These are phyloP conservation scores for Colletotrichum sp. DNA, from an alignment of 2,329 filamentous ascomycete genomes.

Conservation along the genomic window DNA sequence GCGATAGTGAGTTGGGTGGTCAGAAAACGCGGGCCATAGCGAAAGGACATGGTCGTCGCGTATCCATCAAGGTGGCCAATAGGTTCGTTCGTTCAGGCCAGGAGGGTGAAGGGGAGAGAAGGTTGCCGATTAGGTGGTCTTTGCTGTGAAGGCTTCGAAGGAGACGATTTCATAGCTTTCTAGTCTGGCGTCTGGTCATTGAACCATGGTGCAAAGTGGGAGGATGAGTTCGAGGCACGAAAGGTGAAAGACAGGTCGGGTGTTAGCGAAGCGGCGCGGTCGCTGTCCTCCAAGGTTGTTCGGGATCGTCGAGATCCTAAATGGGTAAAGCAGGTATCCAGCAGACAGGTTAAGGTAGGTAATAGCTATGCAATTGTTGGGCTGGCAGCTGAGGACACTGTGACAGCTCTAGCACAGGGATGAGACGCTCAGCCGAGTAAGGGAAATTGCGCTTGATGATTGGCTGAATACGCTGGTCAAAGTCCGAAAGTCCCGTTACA, in stretches of 20 bases:
- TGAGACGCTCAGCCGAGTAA: not conserved
- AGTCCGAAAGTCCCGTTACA: not conserved
- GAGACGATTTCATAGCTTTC: not conserved
- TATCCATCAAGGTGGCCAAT: slow-evolving; percentile 19
- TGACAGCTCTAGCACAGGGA: slow-evolving; percentile 15
- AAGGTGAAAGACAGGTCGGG: not conserved
- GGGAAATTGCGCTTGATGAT: not conserved
- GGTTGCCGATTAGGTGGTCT: not conserved
- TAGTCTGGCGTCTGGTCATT: not conserved
- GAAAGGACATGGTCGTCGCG: slow-evolving; percentile 11
- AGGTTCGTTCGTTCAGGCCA: not conserved
- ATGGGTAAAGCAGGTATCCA: not conserved
- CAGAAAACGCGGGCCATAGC: slow-evolving; percentile 2
- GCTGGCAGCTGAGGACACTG: slow-evolving; percentile 12
- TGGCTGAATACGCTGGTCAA: not conserved
- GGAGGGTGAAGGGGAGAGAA: not conserved
- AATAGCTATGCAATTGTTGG: not conserved
- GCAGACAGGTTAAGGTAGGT: not conserved
- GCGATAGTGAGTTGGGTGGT: slow-evolving; percentile 61
- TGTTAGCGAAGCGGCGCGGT: slow-evolving; percentile 3
- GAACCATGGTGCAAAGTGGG: not conserved
- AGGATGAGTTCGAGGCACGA: not conserved
- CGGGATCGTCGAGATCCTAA: not conserved
- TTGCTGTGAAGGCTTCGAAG: not conserved
- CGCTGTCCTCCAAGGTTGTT: not conserved